These are phyloP conservation scores for Paramecium octaurelia DNA, from an alignment of 73 alveolate genomes.

Conservation along the genomic window DNA sequence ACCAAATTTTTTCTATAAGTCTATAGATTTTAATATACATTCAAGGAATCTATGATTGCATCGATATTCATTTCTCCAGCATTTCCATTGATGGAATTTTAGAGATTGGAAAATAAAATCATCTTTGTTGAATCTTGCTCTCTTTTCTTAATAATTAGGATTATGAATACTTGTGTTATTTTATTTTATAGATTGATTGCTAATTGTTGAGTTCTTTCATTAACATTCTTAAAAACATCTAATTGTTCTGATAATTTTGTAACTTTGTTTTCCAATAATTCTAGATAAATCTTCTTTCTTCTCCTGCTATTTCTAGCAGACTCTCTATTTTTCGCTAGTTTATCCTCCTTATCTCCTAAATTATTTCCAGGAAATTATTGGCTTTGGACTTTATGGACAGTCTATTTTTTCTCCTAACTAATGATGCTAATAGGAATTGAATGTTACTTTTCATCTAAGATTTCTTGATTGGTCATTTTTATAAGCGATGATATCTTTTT, in stretches of 20 bases:
- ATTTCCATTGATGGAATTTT: constrained; percentile 47
- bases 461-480: not conserved
- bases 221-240: constrained; percentile 29
- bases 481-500: constrained; percentile 33
- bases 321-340: constrained; percentile 74
- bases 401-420: constrained; percentile 19
- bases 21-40: not conserved
- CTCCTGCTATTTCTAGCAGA: constrained; percentile 79
- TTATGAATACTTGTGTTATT: not conserved
- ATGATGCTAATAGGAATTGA: not conserved
- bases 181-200: not conserved
- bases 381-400: not conserved
- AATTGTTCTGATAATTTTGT: constrained; percentile 28
- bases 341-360: constrained; percentile 48
- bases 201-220: constrained; percentile 7
- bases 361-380: constrained; percentile 18
- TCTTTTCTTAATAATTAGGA: constrained; percentile 29
- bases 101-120: constrained; percentile 39
- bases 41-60: constrained; percentile 48
- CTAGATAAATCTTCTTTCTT: constrained; percentile 76
- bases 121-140: constrained; percentile 37
- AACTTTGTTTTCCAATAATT: constrained; percentile 64
- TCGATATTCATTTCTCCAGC: constrained; percentile 55
- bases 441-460: not conserved
- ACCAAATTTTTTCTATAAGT: constrained; percentile 31